Base-by-base conservation (phyloP, 306 rosid species). In the Prunus padus region DNA sequence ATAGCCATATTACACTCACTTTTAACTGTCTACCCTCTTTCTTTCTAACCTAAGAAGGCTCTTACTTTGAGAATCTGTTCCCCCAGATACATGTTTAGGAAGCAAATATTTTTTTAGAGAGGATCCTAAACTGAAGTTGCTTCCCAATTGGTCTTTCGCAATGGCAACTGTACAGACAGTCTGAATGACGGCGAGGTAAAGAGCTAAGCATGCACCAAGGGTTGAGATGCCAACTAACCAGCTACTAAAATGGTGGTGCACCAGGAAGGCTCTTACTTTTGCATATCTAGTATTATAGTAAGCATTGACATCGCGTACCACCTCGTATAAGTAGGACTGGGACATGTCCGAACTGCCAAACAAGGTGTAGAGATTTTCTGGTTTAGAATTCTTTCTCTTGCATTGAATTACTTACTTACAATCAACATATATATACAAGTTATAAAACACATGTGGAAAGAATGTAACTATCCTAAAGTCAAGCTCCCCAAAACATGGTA, bases 171-270 rank as follows among this genome's bases (percentile, higher is more conserved):
- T 59, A 50, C 30, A 76, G 0, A 71, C 26, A 1, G 90, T 72
- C 72, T 87, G 86, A 30, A 87, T 18, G 25, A 76, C 2, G 20
- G 86, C 62, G 54, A 87, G 72, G 63, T 50, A 79, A 50, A 87
- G 80, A 0, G 76, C 90, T 47, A 84, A 55, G 60, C 76, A 0
- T 5, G 85, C 90, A 54, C 80, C 86, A 16, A 81, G 2, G 3
- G 85, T 87, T 47, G 90, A 81, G 25, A 84, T 20, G 1, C 84
- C 88, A 69, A 84, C 86, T 6, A 69, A 28, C 88, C 88, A 87
- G 69, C 84, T 84, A 3, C 75, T 82, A 4, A 84, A 82, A 50
- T 87, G 78, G 46, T 84, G 63, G 65, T 71, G 86, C 31, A 77
- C 86, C 8, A 87, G 0, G 2, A 49, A 23, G 18, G 78, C 77